These are phyloP conservation scores for Stemphylium beticola DNA, from an alignment of 2,329 filamentous ascomycete genomes.

Conservation along the genomic window DNA sequence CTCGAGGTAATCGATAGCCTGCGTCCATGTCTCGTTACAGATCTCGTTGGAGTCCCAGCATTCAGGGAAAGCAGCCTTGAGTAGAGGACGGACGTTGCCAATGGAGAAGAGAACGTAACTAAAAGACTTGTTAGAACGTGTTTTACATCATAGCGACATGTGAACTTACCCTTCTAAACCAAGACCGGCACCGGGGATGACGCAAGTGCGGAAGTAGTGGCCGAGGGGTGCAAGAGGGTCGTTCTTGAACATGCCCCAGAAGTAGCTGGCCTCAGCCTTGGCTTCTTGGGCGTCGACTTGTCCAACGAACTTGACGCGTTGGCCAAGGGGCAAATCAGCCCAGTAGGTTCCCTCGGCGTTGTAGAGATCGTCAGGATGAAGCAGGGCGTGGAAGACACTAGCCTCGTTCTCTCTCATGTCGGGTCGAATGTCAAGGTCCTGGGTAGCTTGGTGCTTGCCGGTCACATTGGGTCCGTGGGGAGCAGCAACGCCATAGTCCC, in stretches of 20 bases:
- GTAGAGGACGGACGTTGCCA: slow-evolving; percentile 86
- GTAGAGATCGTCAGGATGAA: slow-evolving; percentile 89
- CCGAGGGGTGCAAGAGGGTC: slow-evolving; percentile 83
- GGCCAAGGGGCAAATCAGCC: slow-evolving; percentile 77
- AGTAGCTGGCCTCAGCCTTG: slow-evolving; percentile 67
- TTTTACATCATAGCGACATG: background rate
- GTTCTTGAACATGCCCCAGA: slow-evolving; percentile 82
- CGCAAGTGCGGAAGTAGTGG: slow-evolving; percentile 89
- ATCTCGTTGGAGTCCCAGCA: slow-evolving; percentile 75
- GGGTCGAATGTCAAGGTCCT: slow-evolving; percentile 44
- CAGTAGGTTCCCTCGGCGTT: slow-evolving; percentile 85
- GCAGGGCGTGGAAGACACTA: slow-evolving; percentile 75
- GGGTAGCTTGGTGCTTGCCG: slow-evolving; percentile 53
- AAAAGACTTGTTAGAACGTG: slow-evolving; percentile 1
- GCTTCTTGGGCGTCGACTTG: slow-evolving; percentile 75
- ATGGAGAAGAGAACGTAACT: slow-evolving; percentile 97
- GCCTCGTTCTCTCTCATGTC: slow-evolving; percentile 65
- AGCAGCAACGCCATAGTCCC: slow-evolving; percentile 56
- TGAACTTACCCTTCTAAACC: slow-evolving; percentile 72
- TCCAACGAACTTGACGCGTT: slow-evolving; percentile 77
- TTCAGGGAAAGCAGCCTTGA: slow-evolving; percentile 72
- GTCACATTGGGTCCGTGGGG: slow-evolving; percentile 57
- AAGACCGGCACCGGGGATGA: slow-evolving; percentile 89
- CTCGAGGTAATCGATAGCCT: slow-evolving; percentile 87
- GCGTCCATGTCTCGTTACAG: slow-evolving; percentile 81